phyloP scores from a whole-genome alignment of 495 filamentous ascomycete species.

The Lepraria neglecta region DNA sequence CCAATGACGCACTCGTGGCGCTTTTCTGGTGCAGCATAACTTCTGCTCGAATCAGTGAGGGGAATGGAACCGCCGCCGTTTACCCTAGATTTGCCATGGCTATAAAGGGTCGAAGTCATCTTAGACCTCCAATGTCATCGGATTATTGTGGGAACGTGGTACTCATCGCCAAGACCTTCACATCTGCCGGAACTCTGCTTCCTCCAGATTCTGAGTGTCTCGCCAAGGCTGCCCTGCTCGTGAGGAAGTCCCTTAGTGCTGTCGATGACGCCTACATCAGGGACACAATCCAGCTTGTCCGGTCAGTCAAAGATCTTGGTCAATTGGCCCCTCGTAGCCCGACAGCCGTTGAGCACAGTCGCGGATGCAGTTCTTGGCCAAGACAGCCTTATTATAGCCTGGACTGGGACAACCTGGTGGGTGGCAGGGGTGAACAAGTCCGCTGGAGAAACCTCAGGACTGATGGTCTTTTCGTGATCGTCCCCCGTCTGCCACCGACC shows the following conservation, averaged over 20 bases:
- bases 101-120: conserved; percentile 12
- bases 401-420: conserved; percentile 17
- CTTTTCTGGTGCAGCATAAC: conserved; percentile 25
- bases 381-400: conserved; percentile 16
- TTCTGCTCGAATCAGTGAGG: conserved; percentile 10
- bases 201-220: conserved; percentile 9
- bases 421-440: conserved; percentile 12
- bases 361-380: conserved; percentile 15
- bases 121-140: conserved; percentile 14
- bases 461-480: conserved; percentile 7
- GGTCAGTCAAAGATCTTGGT: conserved; percentile 11
- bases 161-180: conserved; percentile 14
- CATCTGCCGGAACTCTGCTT: conserved; percentile 2
- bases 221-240: not conserved
- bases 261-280: conserved; percentile 18
- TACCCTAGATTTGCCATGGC: conserved; percentile 16
- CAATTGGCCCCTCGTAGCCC: conserved; percentile 11
- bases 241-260: conserved; percentile 5
- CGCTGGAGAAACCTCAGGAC: conserved; percentile 5
- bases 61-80: not conserved
- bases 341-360: conserved; percentile 2
- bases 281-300: conserved; percentile 15
- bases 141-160: conserved; percentile 19
- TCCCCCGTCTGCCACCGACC: conserved; percentile 4
- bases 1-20: conserved; percentile 23